Conservation (phyloP, 2,329 filamentous ascomycete species). For the Xylaria hypoxylon region DNA sequence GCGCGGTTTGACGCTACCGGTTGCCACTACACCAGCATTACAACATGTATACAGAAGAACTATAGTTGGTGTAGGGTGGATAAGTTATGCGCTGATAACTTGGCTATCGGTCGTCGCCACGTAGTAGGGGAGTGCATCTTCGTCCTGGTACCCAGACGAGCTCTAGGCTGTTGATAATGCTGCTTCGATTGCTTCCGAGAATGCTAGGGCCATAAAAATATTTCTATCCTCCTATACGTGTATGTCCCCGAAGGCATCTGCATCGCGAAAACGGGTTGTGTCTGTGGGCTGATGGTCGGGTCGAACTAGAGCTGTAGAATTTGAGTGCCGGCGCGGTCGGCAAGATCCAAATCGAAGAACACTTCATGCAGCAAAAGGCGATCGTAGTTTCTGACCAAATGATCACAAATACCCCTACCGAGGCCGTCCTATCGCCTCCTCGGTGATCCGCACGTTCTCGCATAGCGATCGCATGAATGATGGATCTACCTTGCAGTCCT, state of each 20-base stretch:
- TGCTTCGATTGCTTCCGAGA: neutral
- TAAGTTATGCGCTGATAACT: neutral
- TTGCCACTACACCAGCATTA: neutral
- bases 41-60: neutral
- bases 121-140: neutral
- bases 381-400: neutral
- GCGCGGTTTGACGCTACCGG: neutral
- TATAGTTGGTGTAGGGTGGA: neutral
- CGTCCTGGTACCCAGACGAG: neutral
- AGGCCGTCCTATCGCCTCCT: constrained; percentile 48
- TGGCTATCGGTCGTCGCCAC: neutral
- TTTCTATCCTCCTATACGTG: neutral
- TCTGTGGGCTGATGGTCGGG: neutral
- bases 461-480: constrained; percentile 53
- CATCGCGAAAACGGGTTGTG: neutral
- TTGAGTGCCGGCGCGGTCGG: neutral
- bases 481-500: constrained; percentile 45
- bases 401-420: constrained; percentile 12
- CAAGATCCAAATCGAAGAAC: neutral
- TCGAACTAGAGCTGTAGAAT: neutral
- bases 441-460: constrained; percentile 54
- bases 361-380: neutral
- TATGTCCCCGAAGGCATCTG: neutral
- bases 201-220: neutral
- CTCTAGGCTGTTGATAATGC: neutral